Conservation (phyloP, 1,284 basidiomycete genomes). For the Exobasidium rhododendri region DNA sequence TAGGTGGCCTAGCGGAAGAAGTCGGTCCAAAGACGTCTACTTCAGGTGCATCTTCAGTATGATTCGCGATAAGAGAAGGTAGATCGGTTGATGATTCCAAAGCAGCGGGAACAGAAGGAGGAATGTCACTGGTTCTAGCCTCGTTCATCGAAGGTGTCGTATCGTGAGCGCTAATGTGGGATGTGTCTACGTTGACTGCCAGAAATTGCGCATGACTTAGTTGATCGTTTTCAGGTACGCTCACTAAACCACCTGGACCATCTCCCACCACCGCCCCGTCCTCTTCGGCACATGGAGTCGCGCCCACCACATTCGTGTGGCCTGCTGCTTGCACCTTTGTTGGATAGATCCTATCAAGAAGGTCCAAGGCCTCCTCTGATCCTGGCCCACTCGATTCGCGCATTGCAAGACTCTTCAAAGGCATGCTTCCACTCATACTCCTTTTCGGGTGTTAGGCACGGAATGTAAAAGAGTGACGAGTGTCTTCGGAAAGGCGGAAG, state of each 20-base stretch:
- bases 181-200: not conserved
- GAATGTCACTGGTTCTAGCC: not conserved
- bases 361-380: conserved; percentile 39
- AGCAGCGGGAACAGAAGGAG: not conserved
- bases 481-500: not conserved
- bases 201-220: conserved; percentile 20
- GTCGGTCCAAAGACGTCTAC: conserved; percentile 4
- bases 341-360: conserved; percentile 31
- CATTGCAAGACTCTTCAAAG: conserved; percentile 3
- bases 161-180: not conserved
- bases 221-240: conserved; percentile 40
- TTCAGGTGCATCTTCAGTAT: conserved; percentile 1
- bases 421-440: conserved; percentile 7
- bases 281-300: not conserved
- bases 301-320: not conserved
- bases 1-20: not conserved
- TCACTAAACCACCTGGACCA: conserved; percentile 23
- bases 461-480: no score
- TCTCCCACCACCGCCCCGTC: not conserved
- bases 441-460: no score
- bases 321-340: conserved; percentile 2
- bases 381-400: conserved; percentile 27
- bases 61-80: conserved; percentile 8
- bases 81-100: not conserved
- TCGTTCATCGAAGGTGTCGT: not conserved